Evolutionary conservation across 805 yeast genomes (phyloP), one percentile per base, ranked within the genome.

Genomic region (Brettanomyces custersianus): DNA sequence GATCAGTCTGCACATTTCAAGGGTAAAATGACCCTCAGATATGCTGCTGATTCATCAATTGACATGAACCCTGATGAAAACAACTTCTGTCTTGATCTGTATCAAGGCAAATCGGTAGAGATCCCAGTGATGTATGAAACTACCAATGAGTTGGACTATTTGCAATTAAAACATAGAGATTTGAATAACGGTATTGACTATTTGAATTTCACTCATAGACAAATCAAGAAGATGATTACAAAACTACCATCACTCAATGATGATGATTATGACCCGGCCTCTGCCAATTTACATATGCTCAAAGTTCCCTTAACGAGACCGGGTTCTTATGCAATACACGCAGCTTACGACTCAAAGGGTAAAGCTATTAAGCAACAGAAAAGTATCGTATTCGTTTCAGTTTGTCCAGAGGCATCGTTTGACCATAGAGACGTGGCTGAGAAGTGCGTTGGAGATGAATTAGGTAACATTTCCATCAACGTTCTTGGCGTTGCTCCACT

Each of bases 11-110:
- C 72, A 2, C 94, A 87, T 55, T 81, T 88, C 54, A 80, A 74
- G 49, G 98, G 98, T 30, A 77, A 76, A 29, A 83, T 84, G 50
- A 82, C 88, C 1, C 80, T 92, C 42, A 82, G 88, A 50, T 82
- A 83, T 42, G 63, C 92, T 24, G 97, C 98, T 0, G 96, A 90
- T 57, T 81, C 94, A 30, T 80, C 94, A 0, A 95, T 94, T 4
- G 65, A 68, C 48, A 60, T 92, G 47, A 86, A 88, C 44, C 96
- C 96, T 3, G 72, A 75, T 46, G 72, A 67, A 34, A 75, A 72
- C 20, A 65, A 73, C 4, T 71, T 70, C 41, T 92, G 98, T 60
- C 45, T 81, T 30, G 70, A 72, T 13, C 44, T 52, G 11, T 37
- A 39, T 7, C 50, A 41, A 49, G 54, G 34, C 50, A 48, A 54